Evolutionary conservation across 352 stramenopile genomes (phyloP), one percentile per base, ranked within the genome.

Genomic region (Phytopythium mirpurense): DNA sequence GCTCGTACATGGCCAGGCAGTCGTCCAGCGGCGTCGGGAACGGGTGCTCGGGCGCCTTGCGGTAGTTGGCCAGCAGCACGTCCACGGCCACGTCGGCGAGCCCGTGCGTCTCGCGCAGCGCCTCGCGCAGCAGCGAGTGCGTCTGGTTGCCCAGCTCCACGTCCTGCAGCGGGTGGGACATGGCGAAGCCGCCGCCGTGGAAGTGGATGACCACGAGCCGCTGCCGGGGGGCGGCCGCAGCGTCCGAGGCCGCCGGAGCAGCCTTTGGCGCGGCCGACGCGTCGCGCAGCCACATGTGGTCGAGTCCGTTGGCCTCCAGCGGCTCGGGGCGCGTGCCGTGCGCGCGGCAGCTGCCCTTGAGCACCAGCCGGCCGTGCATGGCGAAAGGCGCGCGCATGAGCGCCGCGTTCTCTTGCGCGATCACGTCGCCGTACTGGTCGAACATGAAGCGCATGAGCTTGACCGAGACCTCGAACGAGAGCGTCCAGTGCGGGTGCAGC

Each of bases 21-120:
- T 85, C 74, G 41, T 85, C 58, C 14, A 69, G 42, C 7, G 70
- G 59, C 3, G 58, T 52, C 16, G 74, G 74, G 54, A 67, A 85
- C 36, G 59, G 41, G 42, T 62, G 53, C 34, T 78, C 56, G 2
- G 71, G 68, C 9, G 68, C 59, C 64, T 80, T 85, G 41, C 68
- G 74, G 64, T 82, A 85, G 56, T 80, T 85, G 19, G 66, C 68
- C 14, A 85, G 56, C 24, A 82, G 60, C 26, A 72, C 68, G 26
- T 81, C 63, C 15, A 81, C 64, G 2, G 52, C 56, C 42, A 65
- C 61, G 19, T 31, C 16, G 50, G 56, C 45, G 36, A 64, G 27
- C 31, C 49, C 29, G 42, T 61, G 54, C 23, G 56, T 24, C 19
- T 63, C 51, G 31, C 44, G 49, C 18, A 73, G 29, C 26, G 49